Percentiles rank a stretch among this genome's conserved stretches.
Conservation (phyloP, 768 basidiomycete species). For the Sarcomyxa edulis region DNA sequence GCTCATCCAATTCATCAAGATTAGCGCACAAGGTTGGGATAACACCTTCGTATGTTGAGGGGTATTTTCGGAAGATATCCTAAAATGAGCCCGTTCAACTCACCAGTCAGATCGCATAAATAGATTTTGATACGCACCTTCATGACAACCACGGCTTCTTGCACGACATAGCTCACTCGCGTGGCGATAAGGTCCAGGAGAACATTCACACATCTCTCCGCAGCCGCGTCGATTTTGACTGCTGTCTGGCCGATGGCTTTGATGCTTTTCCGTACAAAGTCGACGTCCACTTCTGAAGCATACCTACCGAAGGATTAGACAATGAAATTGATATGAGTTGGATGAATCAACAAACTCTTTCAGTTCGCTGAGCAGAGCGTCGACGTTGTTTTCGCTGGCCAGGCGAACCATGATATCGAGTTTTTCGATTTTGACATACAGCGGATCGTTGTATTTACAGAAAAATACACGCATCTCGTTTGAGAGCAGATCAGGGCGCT, state of each 20-base stretch:
- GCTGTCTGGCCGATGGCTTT: constrained; percentile 97
- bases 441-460: constrained; percentile 99
- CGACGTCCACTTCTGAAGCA: constrained; percentile 95
- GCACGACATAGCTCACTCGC: constrained; percentile 94
- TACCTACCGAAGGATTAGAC: constrained; percentile 47
- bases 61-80: constrained; percentile 99
- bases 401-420: constrained; percentile 97
- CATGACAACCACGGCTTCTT: constrained; percentile 98
- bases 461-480: constrained; percentile 99
- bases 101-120: too few species aligned
- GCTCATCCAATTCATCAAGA: constrained; percentile 95
- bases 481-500: constrained; percentile 81
- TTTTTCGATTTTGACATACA: constrained; percentile 99
- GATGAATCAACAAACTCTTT: constrained; percentile 66
- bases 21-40: constrained; percentile 94
- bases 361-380: constrained; percentile 90
- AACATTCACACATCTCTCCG: constrained; percentile 93
- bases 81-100: constrained; percentile 33
- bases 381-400: constrained; percentile 87
- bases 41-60: constrained; percentile 92
- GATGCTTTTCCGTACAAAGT: constrained; percentile 93
- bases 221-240: constrained; percentile 88
- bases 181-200: constrained; percentile 90
- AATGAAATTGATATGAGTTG: constrained; percentile 1
- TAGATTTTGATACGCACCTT: constrained; percentile 49